Evolutionary conservation across 805 yeast species (phyloP), one percentile per base, ranked within the genome.

Genomic region (Schwanniomyces occidentalis): DNA sequence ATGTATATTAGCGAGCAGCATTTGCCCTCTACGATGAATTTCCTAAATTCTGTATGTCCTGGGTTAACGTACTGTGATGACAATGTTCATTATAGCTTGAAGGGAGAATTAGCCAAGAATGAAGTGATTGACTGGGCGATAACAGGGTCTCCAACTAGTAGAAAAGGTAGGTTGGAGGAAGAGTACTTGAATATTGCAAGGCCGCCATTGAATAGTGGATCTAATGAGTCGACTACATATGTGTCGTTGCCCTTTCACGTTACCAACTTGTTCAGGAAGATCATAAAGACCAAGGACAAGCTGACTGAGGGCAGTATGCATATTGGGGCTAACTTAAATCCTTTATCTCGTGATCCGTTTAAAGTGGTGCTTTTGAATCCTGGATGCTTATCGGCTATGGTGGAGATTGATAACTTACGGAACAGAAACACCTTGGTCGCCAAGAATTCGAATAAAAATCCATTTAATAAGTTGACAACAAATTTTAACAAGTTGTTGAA

Each of bases 271-370:
- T 64, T 76, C 30, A 43, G 51, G 12, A 67, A 39, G 53, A 61
- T 53, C 54, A 67, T 51, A 2, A 56, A 53, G 4, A 53, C 56
- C 27, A 58, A 57, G 28, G 69, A 62, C 27, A 66, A 65, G 35
- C 61, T 60, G 18, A 45, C 64, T 32, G 68, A 62, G 18, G 75
- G 69, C 17, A 71, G 72, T 4, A 45, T 70, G 46, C 72, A 64
- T 17, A 62, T 77, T 14, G 84, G 81, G 0, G 78, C 81, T 27
- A 65, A 65, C 28, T 64, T 77, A 18, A 76, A 75, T 39, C 78
- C 82, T 0, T 52, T 78, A 34, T 41, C 56, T 26, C 71, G 78
- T 4, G 84, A 78, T 46, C 74, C 77, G 2, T 77, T 72, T 46
- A 65, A 65, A 35, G 58, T 65, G 17, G 78, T 76, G 14, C 77